These are phyloP conservation scores for Mortierella sp. DNA, from an alignment of 371 early-diverging fungal species.

Conservation along the genomic window DNA sequence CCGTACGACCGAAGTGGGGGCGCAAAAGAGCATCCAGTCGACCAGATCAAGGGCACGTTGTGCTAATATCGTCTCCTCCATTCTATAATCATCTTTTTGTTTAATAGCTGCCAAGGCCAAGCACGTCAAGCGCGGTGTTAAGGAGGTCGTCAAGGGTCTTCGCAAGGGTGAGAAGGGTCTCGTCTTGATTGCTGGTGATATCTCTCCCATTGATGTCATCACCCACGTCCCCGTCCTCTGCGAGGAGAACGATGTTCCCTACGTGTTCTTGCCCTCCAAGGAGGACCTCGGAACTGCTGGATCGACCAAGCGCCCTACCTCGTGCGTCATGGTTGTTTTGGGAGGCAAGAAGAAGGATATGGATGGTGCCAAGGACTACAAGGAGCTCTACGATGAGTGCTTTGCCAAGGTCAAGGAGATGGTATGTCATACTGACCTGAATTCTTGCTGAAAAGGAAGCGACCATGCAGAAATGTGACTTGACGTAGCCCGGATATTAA, in stretches of 20 bases:
- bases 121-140: conserved; percentile 94
- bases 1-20: no score
- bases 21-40: no score
- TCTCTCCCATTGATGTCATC: conserved; percentile 97
- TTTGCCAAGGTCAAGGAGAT: conserved; percentile 72
- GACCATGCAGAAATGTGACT: no score
- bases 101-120: conserved; percentile 88
- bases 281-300: conserved; percentile 93
- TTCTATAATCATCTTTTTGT: background rate
- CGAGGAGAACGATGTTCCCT: conserved; percentile 96
- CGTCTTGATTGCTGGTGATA: conserved; percentile 96
- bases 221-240: conserved; percentile 98
- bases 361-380: conserved; percentile 80
- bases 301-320: conserved; percentile 95
- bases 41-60: no score
- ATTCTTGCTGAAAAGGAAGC: no score
- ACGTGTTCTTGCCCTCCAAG: conserved; percentile 95
- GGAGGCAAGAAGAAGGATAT: conserved; percentile 80
- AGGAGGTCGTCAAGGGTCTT: conserved; percentile 97
- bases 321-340: conserved; percentile 88
- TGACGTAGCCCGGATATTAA: background rate
- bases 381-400: conserved; percentile 86
- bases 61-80: no score
- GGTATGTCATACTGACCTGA: conserved; percentile 55
- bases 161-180: conserved; percentile 96